Base-by-base conservation (phyloP, 768 basidiomycete genomes). In the Kwoniella botswanensis region DNA sequence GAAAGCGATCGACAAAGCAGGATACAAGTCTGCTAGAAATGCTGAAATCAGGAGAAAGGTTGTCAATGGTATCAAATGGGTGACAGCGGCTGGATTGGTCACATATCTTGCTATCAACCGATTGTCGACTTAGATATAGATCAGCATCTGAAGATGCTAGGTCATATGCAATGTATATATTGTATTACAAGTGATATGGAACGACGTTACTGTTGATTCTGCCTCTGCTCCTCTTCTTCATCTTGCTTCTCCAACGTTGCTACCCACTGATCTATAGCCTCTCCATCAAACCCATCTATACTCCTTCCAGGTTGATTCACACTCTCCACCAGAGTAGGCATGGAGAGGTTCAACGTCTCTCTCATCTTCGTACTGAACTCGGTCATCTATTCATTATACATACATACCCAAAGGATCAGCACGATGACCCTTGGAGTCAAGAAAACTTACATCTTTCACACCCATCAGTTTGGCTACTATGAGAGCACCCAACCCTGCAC, bases 1-100 rank as follows among this genome's bases (percentile, higher is more conserved):
- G 13, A 43, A 71, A 26, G 70, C 72, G 7, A 79, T 84, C 56
- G 83, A 84, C 46, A 58, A 75, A 69, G 83, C 81, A 2, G 83
- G 82, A 4, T 65, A 53, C 58, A 77, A 76, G 71, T 76, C 76
- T 18, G 68, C 41, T 9, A 56, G 21, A 56, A 35, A 56, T 22
- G 54, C 64, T 21, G 54, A 65, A 17, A 22, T 65, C n/a, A 65
- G 29, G 43, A 55, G 50, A 22, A 65, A 53, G 29, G 21, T 50
- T 3, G 24, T 56, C 22, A 56, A 18, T 4, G 41, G 54, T n/a
- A 35, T 29, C 35, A 65, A 65, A n/a, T 65, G 64, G 64, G 10
- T 57, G 29, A 44, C 55, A 29, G 64, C 54, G 7, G 64, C 64
- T 41, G 64, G 64, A 15, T 22, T 65, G 13, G 41, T 65, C 10